phyloP scores from a whole-genome alignment of 768 basidiomycete genomes.

The Termitomyces sp. region DNA sequence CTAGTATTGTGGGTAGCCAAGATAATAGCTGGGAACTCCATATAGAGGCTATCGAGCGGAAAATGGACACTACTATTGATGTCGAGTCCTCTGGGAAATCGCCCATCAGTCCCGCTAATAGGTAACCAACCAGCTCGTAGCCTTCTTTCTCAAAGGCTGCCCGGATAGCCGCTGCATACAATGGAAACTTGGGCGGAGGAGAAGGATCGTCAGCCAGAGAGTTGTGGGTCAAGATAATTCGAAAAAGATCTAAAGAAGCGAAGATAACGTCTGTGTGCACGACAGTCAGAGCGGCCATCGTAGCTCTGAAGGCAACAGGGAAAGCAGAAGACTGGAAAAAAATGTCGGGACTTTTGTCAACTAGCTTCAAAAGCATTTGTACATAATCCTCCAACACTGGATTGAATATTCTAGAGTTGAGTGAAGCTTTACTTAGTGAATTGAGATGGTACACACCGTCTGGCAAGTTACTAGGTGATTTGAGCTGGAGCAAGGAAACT shows the following conservation, averaged over 20 bases:
- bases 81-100: conserved; percentile 87
- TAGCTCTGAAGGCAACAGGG: conserved; percentile 68
- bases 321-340: conserved; percentile 78
- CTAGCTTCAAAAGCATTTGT: conserved; percentile 68
- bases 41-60: conserved; percentile 60
- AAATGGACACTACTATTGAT: conserved; percentile 68
- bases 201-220: conserved; percentile 41
- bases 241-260: conserved; percentile 77
- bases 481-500: conserved; percentile 59
- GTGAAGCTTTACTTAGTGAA: not conserved
- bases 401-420: not conserved
- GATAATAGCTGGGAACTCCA: conserved; percentile 65
- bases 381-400: conserved; percentile 93
- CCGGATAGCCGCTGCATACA: conserved; percentile 60
- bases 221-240: conserved; percentile 70
- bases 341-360: conserved; percentile 64
- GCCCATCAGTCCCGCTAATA: conserved; percentile 75
- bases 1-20: conserved; percentile 72
- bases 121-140: conserved; percentile 56
- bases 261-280: conserved; percentile 81
- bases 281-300: conserved; percentile 75
- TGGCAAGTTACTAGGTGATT: conserved; percentile 69
- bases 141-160: conserved; percentile 66
- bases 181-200: conserved; percentile 53
- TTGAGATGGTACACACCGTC: conserved; percentile 61